Base-by-base conservation (phyloP, 2,329 filamentous ascomycete genomes). In the Incumbomyces lentus region DNA sequence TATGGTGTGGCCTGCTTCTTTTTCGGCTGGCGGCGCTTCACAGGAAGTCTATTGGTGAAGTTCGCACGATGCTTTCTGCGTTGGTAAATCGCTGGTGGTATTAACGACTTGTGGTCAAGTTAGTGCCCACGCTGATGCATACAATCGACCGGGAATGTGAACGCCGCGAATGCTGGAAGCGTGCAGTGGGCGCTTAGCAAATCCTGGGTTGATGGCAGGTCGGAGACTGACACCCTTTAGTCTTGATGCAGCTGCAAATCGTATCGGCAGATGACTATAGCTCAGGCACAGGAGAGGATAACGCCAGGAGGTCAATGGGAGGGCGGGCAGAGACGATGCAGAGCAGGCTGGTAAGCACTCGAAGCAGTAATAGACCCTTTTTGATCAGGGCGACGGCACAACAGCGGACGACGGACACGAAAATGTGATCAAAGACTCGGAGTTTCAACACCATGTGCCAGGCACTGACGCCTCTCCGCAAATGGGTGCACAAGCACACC, bases 121-220 rank as follows among this genome's bases (percentile, higher is more conserved):
- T 45, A 45, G 42, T 30, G 17, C 19, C 19, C 18, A 35, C 26
- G 19, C 29, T 30, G 14, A 19, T 38, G 42, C 33, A 45, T 45
- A 26, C 17, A 17, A 18, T 29, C 14, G 13, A 38, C 33, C 22
- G 30, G 34, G 42, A 37, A 38, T 31, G 34, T 6, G 38, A 16
- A 45, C 16, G 42, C 33, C 34, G 19, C 34, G 36, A 45, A 33
- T 45, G 22, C 22, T 45, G 16, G 33, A 45, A 38, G 42, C 33
- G 33, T 45, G n/a, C n/a, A n/a, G n/a, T n/a, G 16, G 42, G 42
- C 42, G 42, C 42, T 45, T 45, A 45, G 19, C 7, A 14, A 32
- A 35, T 35, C 13, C 33, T 35, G 33, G 11, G 5, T n/a, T 4
- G 33, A n/a, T n/a, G 33, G 11, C 6, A 35, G 12, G 33, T 17